Evolutionary conservation across 208 protist genomes (phyloP), one percentile per base, ranked within the genome.

Genomic region (Acanthamoeba triangularis): DNA sequence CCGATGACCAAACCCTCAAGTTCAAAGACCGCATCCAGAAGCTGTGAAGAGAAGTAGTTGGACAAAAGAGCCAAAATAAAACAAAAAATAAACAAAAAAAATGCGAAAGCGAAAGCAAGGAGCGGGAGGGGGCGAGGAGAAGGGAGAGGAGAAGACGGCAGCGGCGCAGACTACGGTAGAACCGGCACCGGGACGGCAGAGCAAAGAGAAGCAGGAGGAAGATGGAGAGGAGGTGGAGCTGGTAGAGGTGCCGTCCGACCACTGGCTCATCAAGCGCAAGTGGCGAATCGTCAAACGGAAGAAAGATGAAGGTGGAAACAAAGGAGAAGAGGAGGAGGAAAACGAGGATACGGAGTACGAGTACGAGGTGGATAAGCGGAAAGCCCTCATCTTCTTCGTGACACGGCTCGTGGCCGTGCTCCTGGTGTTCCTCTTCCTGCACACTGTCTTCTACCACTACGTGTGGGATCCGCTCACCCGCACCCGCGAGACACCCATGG

Each of bases 211-310:
- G 33, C 54, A 47, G 37, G 41, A 54, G 52, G 74, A 54, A n/a
- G 74, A 30, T 52, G 74, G 1, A 20, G 72, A 84, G 13, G 37
- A 84, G 74, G 74, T 54, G 37, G 37, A 84, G 41, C 20, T 20
- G 35, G 28, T 84, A 1, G 74, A 84, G 37, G 74, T 84, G 74
- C 74, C 74, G 7, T 28, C 74, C 8, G 74, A 84, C 41, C 74
- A 84, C 74, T 84, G 74, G 74, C 74, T 84, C 74, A 84, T 84
- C 74, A 84, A 84, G 74, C 74, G 74, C 10, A 44, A 30, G 23
- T 84, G 74, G 74, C 49, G 52, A 52, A 84, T 84, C 74, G 74
- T 84, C 1, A 84, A 52, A 52, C 35, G 23, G 13, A 84, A 84
- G 37, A 52, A 54, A 25, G 33, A 10, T 0, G 20, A 52, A 54